Evolutionary conservation across 176 grass and related monocot genomes (phyloP), one percentile per base, ranked within the genome.

Genomic region (Phoenix dactylifera): DNA sequence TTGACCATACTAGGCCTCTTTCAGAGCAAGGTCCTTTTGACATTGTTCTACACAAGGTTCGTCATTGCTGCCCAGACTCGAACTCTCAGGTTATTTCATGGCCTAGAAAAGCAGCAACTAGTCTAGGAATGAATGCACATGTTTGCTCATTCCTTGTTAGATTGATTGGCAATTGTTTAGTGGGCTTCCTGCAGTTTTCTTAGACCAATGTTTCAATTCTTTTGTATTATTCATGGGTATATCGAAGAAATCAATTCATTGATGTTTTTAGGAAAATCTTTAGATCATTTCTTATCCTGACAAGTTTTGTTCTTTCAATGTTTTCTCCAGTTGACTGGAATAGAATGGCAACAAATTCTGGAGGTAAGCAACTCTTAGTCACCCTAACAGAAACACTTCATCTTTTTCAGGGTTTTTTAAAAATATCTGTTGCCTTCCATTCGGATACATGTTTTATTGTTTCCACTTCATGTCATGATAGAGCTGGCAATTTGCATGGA

Each of bases 11-110:
- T 57, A 58, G 55, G 48, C 77, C 86, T 54, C 83, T 95, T 12
- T 71, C 71, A 16, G 77, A 95, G 67, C 91, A 95, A 87, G 91
- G 91, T 17, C 91, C 91, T 60, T 95, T 95, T 79, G 86, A 95
- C 75, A 76, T 95, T 55, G 83, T 95, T 70, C 71, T 95, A 72
- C 91, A 95, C 60, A 95, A 95, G 91, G 91, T 95, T 58, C 61
- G 71, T 15, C 9, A 12, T 44, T 44, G 35, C 12, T 44, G 35
- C 35, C 32, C 10, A 12, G 7, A 12, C 12, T 9, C 10, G 12
- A 44, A 44, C 10, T 44, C 10, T 44, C 1, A 44, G 35, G 35
- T 44, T 44, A 44, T 44, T 44, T 44, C 35, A 44, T 12, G 35
- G 35, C 1, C 3, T 44, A 44, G 9, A 44, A 44, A 44, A 44